Evolutionary conservation across 306 rosid species (phyloP), one percentile per base, ranked within the genome.

Genomic region (Rubus idaeus): DNA sequence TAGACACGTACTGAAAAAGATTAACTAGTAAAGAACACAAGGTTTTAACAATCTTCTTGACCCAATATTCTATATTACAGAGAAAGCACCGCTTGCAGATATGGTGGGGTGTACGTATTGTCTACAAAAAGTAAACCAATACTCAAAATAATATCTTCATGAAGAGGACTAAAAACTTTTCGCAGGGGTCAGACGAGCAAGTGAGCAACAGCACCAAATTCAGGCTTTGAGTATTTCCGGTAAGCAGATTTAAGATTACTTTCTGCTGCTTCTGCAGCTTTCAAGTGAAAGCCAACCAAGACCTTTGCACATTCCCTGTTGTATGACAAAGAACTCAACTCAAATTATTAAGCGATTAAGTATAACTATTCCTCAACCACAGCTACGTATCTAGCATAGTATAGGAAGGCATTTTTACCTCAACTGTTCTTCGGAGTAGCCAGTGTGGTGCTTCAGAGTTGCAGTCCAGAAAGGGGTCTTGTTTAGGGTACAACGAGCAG

Each of bases 361-460:
- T 10, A 10, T 3, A 26, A 26, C 26, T 57, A 12, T 57, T 26
- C 18, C 41, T 61, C 17, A 20, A 30, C 26, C 66, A 61, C 40
- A 26, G 18, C 8, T 4, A 60, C 26, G 57, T 11, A 10, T 30
- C 2, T 12, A 56, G 11, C 41, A 68, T 40, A 13, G 26, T 6
- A 42, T 37, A 7, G 44, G 23, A 41, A 5, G 21, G 37, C 42
- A 74, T 5, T 74, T 18, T 77, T 80, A 89, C 96, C 85, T 89
- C 21, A 93, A 44, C 80, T 89, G 83, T 35, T 89, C 90, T 84
- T 90, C 90, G 13, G 81, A 83, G 68, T 82, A 89, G 86, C 89
- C 88, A 39, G 96, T 90, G 81, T 93, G 87, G 79, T 90, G 92
- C 77, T 84, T 65, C 41, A 90, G 70, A 41, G 94, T 89, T 61